phyloP scores from a whole-genome alignment of 768 basidiomycete species.

The Galerina marginata region DNA sequence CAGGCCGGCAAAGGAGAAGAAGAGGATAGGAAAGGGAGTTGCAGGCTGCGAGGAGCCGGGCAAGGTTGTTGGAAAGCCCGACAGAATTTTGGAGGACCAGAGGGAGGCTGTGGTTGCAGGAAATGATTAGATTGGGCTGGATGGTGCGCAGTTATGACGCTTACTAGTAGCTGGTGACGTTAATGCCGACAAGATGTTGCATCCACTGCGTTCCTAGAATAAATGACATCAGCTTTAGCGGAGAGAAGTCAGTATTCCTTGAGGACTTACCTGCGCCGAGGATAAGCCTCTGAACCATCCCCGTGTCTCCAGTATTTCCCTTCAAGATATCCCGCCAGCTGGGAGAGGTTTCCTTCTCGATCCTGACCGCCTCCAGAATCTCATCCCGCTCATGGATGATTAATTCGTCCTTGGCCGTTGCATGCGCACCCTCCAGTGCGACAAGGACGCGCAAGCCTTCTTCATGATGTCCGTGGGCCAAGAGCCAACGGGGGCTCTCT shows the following conservation, averaged over 20 bases:
- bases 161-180: slow-evolving; percentile 60
- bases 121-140: not conserved
- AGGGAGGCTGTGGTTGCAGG: slow-evolving; percentile 39
- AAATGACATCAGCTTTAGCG: no score
- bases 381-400: slow-evolving; percentile 44
- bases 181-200: slow-evolving; percentile 57
- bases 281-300: slow-evolving; percentile 48
- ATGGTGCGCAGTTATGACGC: slow-evolving; percentile 5
- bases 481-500: slow-evolving; percentile 54
- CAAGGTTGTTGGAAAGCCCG: slow-evolving; percentile 53
- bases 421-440: slow-evolving; percentile 46
- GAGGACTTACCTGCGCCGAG: slow-evolving; percentile 44
- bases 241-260: no score
- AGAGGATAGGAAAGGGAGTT: slow-evolving; percentile 56
- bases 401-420: slow-evolving; percentile 38
- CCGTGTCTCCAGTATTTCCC: slow-evolving; percentile 47
- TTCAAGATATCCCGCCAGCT: slow-evolving; percentile 47
- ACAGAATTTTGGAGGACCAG: slow-evolving; percentile 57
- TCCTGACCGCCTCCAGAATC: slow-evolving; percentile 49
- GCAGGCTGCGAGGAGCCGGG: slow-evolving; percentile 55
- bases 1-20: slow-evolving; percentile 52
- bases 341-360: slow-evolving; percentile 46
- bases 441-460: slow-evolving; percentile 48
- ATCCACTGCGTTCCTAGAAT: slow-evolving; percentile 52
- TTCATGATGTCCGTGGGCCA: slow-evolving; percentile 48